Conservation (phyloP, 1,284 basidiomycete genomes). For the Pascua sp. region DNA sequence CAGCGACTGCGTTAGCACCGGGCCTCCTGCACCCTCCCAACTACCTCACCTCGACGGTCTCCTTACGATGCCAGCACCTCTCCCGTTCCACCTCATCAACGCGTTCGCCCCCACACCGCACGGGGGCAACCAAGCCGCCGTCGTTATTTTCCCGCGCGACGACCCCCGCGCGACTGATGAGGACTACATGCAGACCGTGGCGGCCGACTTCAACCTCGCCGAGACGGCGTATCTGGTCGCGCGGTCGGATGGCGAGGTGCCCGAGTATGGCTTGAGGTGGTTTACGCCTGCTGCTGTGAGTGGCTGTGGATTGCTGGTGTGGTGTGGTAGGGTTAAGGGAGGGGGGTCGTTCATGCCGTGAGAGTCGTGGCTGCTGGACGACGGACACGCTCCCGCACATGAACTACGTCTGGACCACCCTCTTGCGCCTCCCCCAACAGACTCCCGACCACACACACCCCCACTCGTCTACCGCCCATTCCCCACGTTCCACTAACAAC, state of each 20-base stretch:
- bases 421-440: neutral
- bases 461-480: too few relatives aligned
- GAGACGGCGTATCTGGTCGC: slow-evolving; percentile 39
- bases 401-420: neutral
- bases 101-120: slow-evolving; percentile 34
- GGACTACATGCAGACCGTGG: slow-evolving; percentile 25
- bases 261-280: slow-evolving; percentile 37
- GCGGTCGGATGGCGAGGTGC: slow-evolving; percentile 7
- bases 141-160: slow-evolving; percentile 27
- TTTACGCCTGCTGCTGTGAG: slow-evolving; percentile 36
- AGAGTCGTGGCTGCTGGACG: too few relatives aligned
- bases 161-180: slow-evolving; percentile 28
- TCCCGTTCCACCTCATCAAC: slow-evolving; percentile 34
- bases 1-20: too few relatives aligned
- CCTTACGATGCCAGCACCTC: slow-evolving; percentile 8
- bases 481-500: neutral
- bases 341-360: too few relatives aligned
- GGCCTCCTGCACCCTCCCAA: neutral
- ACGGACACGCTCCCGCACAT: too few relatives aligned
- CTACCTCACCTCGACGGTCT: too few relatives aligned
- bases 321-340: too few relatives aligned
- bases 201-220: slow-evolving; percentile 36
- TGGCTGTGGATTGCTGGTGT: neutral
- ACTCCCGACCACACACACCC: neutral
- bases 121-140: slow-evolving; percentile 42